Evolutionary conservation across 805 yeast species (phyloP).

Genomic region (Saccharomycopsis selenospora): DNA sequence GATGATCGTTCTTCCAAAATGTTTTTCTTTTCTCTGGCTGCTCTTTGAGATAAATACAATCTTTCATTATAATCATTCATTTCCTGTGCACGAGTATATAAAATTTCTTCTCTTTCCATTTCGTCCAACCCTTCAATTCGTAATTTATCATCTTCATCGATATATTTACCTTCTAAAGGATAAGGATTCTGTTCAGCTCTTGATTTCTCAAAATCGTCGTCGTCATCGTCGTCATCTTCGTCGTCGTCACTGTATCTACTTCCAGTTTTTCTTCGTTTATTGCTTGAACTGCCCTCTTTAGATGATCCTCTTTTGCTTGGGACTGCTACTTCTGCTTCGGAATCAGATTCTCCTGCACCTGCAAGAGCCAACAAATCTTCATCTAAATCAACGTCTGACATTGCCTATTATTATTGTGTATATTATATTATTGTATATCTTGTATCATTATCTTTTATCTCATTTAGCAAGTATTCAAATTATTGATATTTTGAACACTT

Average conservation of each 20-base stretch:
- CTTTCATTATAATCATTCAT: slow-evolving; percentile 84
- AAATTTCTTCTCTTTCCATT: slow-evolving; percentile 81
- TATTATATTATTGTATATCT: too few relatives aligned
- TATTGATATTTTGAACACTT: too few relatives aligned
- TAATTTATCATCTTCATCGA: slow-evolving; percentile 69
- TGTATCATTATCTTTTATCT: too few relatives aligned
- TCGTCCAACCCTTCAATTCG: slow-evolving; percentile 70
- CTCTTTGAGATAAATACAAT: slow-evolving; percentile 74
- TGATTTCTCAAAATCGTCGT: slow-evolving; percentile 28
- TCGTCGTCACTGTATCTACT: slow-evolving; percentile 30
- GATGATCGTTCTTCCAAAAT: slow-evolving; percentile 39
- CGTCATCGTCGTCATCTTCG: slow-evolving; percentile 33
- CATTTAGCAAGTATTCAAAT: too few relatives aligned
- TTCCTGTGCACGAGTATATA: slow-evolving; percentile 89
- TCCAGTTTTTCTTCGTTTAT: slow-evolving; percentile 24
- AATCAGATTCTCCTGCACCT: slow-evolving; percentile 55
- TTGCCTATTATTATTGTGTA: too few relatives aligned
- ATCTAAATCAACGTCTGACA: slow-evolving; percentile 68
- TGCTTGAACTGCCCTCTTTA: slow-evolving; percentile 23
- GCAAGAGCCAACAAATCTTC: slow-evolving; percentile 96
- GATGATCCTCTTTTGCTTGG: slow-evolving; percentile 21
- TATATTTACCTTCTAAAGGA: slow-evolving; percentile 88
- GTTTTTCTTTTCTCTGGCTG: slow-evolving; percentile 36
- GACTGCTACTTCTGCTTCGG: slow-evolving; percentile 30
- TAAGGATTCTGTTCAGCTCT: slow-evolving; percentile 56